Evolutionary conservation across 106 monocot species (phyloP), one percentile per base, ranked within the genome.

Genomic region (Phalaenopsis aphrodite): DNA sequence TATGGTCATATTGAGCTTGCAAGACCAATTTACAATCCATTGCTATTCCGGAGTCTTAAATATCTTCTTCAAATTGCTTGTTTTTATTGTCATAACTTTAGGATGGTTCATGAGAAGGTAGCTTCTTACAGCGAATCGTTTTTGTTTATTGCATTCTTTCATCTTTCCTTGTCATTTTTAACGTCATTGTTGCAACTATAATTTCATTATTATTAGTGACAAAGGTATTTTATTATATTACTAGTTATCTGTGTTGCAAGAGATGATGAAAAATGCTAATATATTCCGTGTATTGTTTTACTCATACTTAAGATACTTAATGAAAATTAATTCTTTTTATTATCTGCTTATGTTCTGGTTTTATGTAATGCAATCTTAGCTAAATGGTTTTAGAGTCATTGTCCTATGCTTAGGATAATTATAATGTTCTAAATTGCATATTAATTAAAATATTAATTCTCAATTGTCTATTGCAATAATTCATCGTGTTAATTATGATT

Each of bases 1-100:
- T 99, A 85, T 83, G 98, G 98, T 42, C 94, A 99, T 78, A 91
- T 99, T 74, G 94, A 99, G 10, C 83, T 99, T 55, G 90, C 85
- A 12, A 83, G 68, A 83, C 84, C 89, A 69, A 17, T 99, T 39
- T 93, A 84, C 81, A 92, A 94, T 71, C 98, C 98, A 30, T 76
- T 99, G 84, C 80, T 94, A 14, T 94, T 94, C 64, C 74, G 17
- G 17, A 93, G 69, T 69, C 85, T 99, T 24, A 87, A 82, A 79
- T 78, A 24, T 65, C 83, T 99, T 72, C 94, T 99, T 83, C 85
- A 89, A 21, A 82, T 87, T 41, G 84, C 83, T 56, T 99, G 98
- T 79, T 91, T 99, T 72, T 79, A 84, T 77, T 99, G 98, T 66
- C 89, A 86, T 80, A 88, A 79, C 45, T 99, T 99, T 78, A 88